These are phyloP conservation scores for Sanghuangporus baumii DNA, from an alignment of 1,284 basidiomycete species.

Conservation along the genomic window DNA sequence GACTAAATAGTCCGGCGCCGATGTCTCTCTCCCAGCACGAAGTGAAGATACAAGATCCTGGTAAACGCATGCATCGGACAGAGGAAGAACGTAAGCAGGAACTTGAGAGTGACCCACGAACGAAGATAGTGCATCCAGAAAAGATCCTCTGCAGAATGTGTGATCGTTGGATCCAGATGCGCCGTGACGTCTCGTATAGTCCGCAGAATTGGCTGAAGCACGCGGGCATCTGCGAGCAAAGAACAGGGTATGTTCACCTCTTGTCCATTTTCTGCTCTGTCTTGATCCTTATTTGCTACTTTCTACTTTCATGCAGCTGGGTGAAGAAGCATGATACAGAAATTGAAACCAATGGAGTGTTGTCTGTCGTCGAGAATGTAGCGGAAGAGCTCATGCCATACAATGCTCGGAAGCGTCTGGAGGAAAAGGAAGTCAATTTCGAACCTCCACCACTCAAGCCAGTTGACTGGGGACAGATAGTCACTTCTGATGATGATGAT, in stretches of 20 bases:
- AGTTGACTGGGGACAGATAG: conserved; percentile 14
- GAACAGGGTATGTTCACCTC: conserved; percentile 9
- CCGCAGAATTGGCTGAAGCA: conserved; percentile 19
- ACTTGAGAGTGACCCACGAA: conserved; percentile 17
- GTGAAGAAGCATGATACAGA: neutral
- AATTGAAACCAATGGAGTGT: neutral
- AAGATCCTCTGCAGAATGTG: conserved; percentile 17
- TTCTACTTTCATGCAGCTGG: neutral
- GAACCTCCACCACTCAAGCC: conserved; percentile 1
- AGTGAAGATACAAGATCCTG: neutral
- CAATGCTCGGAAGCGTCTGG: conserved; percentile 5
- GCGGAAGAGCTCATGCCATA: conserved; percentile 10
- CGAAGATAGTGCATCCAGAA: conserved; percentile 16
- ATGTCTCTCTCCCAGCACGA: neutral
- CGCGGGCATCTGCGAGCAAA: conserved; percentile 15
- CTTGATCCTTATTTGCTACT: neutral
- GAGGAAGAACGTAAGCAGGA: conserved; percentile 17
- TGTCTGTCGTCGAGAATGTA: neutral
- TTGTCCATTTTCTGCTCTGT: neutral
- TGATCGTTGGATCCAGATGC: conserved; percentile 18
- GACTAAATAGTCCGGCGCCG: neutral
- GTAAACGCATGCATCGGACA: conserved; percentile 16
- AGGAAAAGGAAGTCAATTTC: neutral
- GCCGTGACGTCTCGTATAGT: conserved; percentile 17
- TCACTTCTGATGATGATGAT: conserved; percentile 12